A percentile compares a stretch with the other conserved stretches of the same genome.
Conservation (phyloP, 768 basidiomycete genomes). For the Leccinum boreale region DNA sequence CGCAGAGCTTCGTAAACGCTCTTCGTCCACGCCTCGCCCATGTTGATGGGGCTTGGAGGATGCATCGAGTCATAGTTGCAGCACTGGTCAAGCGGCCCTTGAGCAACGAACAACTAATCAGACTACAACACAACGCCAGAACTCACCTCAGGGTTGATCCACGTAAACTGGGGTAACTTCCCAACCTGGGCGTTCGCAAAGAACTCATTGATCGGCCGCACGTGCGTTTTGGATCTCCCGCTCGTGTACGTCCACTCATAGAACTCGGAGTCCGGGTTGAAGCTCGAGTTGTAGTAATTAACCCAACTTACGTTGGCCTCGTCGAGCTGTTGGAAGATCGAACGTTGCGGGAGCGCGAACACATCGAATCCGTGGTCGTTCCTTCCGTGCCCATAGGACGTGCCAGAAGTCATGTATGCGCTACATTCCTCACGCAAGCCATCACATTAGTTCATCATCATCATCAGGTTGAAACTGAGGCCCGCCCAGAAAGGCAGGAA, state of each 20-base stretch:
- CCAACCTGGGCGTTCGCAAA: conserved; percentile 22
- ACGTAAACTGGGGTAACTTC: conserved; percentile 24
- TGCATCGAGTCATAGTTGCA: conserved; percentile 26
- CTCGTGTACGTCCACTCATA: conserved; percentile 19
- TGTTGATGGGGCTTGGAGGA: conserved; percentile 25
- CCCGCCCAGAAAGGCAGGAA: background rate
- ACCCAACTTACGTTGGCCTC: conserved; percentile 23
- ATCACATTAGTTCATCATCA: background rate
- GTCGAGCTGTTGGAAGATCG: conserved; percentile 28
- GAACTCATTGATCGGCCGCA: conserved; percentile 15
- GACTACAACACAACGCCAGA: background rate
- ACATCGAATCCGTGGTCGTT: conserved; percentile 14
- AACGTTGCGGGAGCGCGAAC: conserved; percentile 25
- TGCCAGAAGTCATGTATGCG: conserved; percentile 27
- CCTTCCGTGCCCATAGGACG: conserved; percentile 22
- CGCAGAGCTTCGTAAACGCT: conserved; percentile 24
- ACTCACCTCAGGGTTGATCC: conserved; percentile 26
- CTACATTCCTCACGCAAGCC: background rate
- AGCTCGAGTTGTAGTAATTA: conserved; percentile 29
- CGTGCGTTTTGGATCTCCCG: conserved; percentile 15
- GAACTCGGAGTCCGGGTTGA: conserved; percentile 24
- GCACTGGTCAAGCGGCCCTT: conserved; percentile 7
- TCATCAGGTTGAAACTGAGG: background rate
- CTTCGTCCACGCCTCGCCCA: conserved; percentile 24
- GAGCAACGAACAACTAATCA: background rate